Conservation (phyloP, 2,329 filamentous ascomycete genomes). For the Talaromyces sp. region DNA sequence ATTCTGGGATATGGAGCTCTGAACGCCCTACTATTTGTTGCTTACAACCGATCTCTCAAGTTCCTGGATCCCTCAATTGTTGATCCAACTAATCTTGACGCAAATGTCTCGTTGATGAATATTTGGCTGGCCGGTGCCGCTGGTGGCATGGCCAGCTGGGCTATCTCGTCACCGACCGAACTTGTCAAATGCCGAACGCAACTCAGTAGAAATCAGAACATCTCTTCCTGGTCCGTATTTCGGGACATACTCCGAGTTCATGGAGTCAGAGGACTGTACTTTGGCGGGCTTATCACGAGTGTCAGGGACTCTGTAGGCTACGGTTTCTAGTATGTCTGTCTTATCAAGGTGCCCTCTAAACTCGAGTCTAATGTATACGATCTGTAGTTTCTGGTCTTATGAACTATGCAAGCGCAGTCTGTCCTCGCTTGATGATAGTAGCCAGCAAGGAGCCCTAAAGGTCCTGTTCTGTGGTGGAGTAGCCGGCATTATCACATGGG, state of each 20-base stretch:
- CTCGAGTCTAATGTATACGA: background rate
- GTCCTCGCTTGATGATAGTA: slow-evolving; percentile 42
- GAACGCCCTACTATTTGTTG: slow-evolving; percentile 83
- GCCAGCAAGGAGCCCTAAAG: slow-evolving; percentile 52
- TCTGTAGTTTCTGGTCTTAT: slow-evolving; percentile 74
- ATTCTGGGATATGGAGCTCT: slow-evolving; percentile 85
- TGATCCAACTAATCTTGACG: slow-evolving; percentile 41
- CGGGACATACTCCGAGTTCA: slow-evolving; percentile 56
- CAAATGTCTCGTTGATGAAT: slow-evolving; percentile 52
- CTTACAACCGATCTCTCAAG: slow-evolving; percentile 78
- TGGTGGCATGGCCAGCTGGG: slow-evolving; percentile 79
- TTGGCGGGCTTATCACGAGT: slow-evolving; percentile 75
- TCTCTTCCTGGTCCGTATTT: slow-evolving; percentile 60
- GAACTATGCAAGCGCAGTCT: slow-evolving; percentile 64
- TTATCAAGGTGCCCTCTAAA: background rate
- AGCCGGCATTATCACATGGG: slow-evolving; percentile 84
- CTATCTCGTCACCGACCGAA: slow-evolving; percentile 83
- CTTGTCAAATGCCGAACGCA: slow-evolving; percentile 86
- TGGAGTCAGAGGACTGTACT: slow-evolving; percentile 67
- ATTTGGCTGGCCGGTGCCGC: slow-evolving; percentile 75
- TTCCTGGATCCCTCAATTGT: slow-evolving; percentile 47
- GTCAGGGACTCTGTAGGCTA: slow-evolving; percentile 86
- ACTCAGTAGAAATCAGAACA: slow-evolving; percentile 45
- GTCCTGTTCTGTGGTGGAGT: slow-evolving; percentile 78
- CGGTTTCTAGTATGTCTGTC: slow-evolving; percentile 67